These are phyloP conservation scores for Colletotrichum neosansevieriae DNA, from an alignment of 2,329 filamentous ascomycete genomes.

Conservation along the genomic window DNA sequence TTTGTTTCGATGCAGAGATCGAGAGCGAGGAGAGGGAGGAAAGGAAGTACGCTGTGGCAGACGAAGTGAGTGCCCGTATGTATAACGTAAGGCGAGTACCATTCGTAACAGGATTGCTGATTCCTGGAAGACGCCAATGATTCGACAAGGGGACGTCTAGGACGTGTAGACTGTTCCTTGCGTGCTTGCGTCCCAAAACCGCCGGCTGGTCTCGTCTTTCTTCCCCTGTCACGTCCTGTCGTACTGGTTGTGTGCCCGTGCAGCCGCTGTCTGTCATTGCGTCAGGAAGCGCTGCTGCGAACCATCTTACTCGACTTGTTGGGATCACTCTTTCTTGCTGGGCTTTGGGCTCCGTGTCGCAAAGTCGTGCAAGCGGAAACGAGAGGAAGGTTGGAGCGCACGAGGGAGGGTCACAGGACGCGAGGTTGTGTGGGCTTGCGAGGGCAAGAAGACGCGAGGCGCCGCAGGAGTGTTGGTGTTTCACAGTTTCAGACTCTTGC, in stretches of 20 bases:
- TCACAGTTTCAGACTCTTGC: conserved; percentile 34
- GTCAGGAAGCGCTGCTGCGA: conserved; percentile 30
- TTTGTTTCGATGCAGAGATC: conserved; percentile 12
- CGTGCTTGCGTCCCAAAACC: conserved; percentile 22
- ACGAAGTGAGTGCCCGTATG: conserved; percentile 5
- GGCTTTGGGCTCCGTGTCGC: neutral
- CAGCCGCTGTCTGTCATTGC: conserved; percentile 39
- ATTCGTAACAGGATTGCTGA: neutral
- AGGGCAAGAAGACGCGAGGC: conserved; percentile 12
- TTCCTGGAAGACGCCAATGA: neutral
- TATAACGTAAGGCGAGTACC: conserved; percentile 18
- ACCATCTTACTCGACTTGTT: neutral
- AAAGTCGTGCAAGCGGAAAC: neutral
- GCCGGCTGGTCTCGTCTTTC: conserved; percentile 18
- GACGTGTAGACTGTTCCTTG: conserved; percentile 4
- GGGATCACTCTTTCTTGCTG: neutral
- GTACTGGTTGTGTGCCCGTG: conserved; percentile 16
- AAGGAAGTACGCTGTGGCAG: neutral
- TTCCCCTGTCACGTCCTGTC: neutral
- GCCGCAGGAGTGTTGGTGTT: conserved; percentile 20
- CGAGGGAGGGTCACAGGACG: conserved; percentile 13
- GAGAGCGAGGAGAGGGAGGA: neutral
- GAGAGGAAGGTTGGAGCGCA: neutral
- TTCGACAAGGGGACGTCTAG: neutral
- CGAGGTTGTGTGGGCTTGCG: neutral